Evolutionary conservation across 805 yeast genomes (phyloP).

Genomic region (Nakazawaea peltata): DNA sequence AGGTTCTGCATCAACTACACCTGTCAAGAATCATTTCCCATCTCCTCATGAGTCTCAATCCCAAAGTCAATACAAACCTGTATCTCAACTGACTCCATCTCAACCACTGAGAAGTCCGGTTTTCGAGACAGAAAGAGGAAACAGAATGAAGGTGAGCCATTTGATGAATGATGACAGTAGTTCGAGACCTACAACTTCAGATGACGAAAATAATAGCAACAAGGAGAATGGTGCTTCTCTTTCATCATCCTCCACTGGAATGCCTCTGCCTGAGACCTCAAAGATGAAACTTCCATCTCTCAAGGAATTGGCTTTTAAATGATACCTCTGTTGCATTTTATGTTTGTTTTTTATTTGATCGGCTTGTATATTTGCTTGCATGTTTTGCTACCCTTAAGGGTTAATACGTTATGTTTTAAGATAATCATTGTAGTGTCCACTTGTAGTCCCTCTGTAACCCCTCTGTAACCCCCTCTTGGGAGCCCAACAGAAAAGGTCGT

Average conservation of each 20-base stretch:
- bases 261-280: not conserved
- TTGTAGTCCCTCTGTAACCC: too few relatives aligned
- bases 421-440: too few relatives aligned
- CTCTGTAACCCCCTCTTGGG: too few relatives aligned
- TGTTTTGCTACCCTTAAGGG: too few relatives aligned
- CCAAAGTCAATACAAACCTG: not conserved
- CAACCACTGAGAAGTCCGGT: constrained; percentile 1
- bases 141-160: constrained; percentile 7
- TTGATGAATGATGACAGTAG: constrained; percentile 6
- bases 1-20: not conserved
- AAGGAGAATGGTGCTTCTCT: too few relatives aligned
- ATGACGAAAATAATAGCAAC: too few relatives aligned
- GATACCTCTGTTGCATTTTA: not conserved
- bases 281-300: constrained; percentile 8
- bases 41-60: not conserved
- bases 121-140: not conserved
- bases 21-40: not conserved
- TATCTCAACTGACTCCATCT: not conserved
- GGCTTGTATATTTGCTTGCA: too few relatives aligned
- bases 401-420: too few relatives aligned
- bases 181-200: too few relatives aligned
- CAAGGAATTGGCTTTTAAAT: constrained; percentile 8
- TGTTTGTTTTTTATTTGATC: too few relatives aligned
- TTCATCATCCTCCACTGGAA: not conserved
- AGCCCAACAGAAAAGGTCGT: not conserved